Base-by-base conservation (phyloP, 129 eudicot genomes). In the Flaveria robusta region DNA sequence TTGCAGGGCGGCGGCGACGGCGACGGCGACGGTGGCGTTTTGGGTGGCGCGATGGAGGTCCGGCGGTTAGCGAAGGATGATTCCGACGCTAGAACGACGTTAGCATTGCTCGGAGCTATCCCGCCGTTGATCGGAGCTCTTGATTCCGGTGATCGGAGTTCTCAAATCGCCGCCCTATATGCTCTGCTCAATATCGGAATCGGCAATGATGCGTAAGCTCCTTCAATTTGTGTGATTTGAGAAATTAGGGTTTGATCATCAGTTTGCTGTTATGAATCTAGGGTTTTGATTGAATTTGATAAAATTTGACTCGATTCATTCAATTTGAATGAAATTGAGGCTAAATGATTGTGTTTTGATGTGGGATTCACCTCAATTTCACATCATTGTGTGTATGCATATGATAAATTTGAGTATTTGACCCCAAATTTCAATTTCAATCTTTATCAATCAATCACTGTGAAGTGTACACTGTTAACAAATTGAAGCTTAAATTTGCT, bases 81-180 rank as follows among this genome's bases (percentile, higher is more conserved):
- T 65, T 29, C 83, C 0, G 81, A 78, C 31, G 98, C 96, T 1
- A 81, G 98, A 68, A 81, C 83, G 19, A 88, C 92, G 9, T 74
- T 90, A 31, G 92, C 92, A 1, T 74, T 90, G 84, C 86, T 92
- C 34, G 98, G 98, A 11, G 92, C 88, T 1, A 92, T 92, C 27
- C 98, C 98, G 19, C 93, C 98, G 46, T 81, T 92, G 37, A 86
- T 92, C n/a, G 86, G 79, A 5, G 15, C 88, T 88, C 82, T 92
- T 24, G 91, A 87, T 77, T 79, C 71, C 9, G 74, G 16, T 1
- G 85, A 81, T 59, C 66, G 75, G 34, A 81, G 79, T 3, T 68
- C 43, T 23, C 89, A 77, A 66, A 74, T 92, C 71, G 88, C 87
- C 1, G 84, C 92, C 20, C 89, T 92, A 3, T 92, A 92, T 47